Percentiles rank a stretch among this genome's conserved stretches.
phyloP scores from a whole-genome alignment of 805 yeast genomes.

The Tetrapisispora iriomotensis region DNA sequence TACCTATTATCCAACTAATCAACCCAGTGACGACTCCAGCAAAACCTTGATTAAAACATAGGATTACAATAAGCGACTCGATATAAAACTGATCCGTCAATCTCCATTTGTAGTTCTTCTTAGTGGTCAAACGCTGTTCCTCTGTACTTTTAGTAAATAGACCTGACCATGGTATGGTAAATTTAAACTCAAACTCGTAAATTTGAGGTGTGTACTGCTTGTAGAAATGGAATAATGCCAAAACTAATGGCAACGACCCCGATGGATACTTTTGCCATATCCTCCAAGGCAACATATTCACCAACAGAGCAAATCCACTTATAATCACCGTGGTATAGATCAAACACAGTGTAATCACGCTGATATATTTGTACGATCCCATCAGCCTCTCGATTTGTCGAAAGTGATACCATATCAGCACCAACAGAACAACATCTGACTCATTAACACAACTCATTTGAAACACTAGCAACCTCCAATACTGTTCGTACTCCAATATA shows the following conservation, averaged over 20 bases:
- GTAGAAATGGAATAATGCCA: slow-evolving; percentile 33
- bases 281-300: slow-evolving; percentile 28
- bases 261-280: slow-evolving; percentile 34
- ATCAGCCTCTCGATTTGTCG: slow-evolving; percentile 48
- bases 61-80: slow-evolving; percentile 25
- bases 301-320: slow-evolving; percentile 26
- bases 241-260: slow-evolving; percentile 35
- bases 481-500: slow-evolving; percentile 44
- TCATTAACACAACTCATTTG: slow-evolving; percentile 51
- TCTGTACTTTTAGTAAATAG: slow-evolving; percentile 8
- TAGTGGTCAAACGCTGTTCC: slow-evolving; percentile 8
- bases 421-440: slow-evolving; percentile 41
- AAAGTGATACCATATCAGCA: slow-evolving; percentile 40
- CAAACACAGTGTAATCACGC: slow-evolving; percentile 36
- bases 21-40: slow-evolving; percentile 32
- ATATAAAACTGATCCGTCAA: slow-evolving; percentile 30
- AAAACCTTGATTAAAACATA: slow-evolving; percentile 37
- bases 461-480: slow-evolving; percentile 42
- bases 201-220: slow-evolving; percentile 33
- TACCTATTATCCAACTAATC: slow-evolving; percentile 37
- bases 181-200: slow-evolving; percentile 33
- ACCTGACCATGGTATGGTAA: slow-evolving; percentile 22
- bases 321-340: slow-evolving; percentile 39
- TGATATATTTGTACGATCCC: slow-evolving; percentile 46
- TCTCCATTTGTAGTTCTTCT: slow-evolving; percentile 10